A percentile compares a stretch with the other conserved stretches of the same genome.
Evolutionary conservation across 1,139 yeast genomes (phyloP).

Genomic region (Hyphopichia khmerensis): DNA sequence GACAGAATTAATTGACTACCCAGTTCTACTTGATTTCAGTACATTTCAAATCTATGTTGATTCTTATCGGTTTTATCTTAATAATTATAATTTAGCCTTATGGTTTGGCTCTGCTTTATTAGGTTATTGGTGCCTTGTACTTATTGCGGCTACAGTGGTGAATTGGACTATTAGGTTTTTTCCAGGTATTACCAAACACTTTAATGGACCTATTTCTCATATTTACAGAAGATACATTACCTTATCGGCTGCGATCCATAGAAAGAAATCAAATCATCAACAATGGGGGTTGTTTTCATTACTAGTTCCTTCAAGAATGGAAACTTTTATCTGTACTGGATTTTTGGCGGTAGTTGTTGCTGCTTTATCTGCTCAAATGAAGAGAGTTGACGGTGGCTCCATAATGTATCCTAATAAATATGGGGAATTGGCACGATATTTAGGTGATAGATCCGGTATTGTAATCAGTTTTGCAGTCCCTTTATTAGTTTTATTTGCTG

Average conservation of each 20-base stretch:
- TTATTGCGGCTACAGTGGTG: slow-evolving; percentile 37
- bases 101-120: slow-evolving; percentile 49
- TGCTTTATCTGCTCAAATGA: slow-evolving; percentile 6
- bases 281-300: slow-evolving; percentile 17
- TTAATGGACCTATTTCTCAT: slow-evolving; percentile 23
- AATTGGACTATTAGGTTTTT: slow-evolving; percentile 39
- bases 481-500: slow-evolving; percentile 28
- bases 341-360: slow-evolving; percentile 42
- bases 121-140: slow-evolving; percentile 50
- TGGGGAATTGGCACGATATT: slow-evolving; percentile 13
- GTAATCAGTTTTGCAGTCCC: slow-evolving; percentile 23
- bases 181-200: slow-evolving; percentile 22
- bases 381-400: slow-evolving; percentile 13
- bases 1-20: slow-evolving; percentile 6
- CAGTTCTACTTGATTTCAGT: slow-evolving; percentile 10
- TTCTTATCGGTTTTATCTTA: slow-evolving; percentile 3
- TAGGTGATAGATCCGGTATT: slow-evolving; percentile 35
- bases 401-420: slow-evolving; percentile 11
- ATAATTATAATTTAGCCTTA: slow-evolving; percentile 36
- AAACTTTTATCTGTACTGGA: slow-evolving; percentile 41
- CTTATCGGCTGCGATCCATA: slow-evolving; percentile 28
- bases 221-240: slow-evolving; percentile 27
- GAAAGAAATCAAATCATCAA: slow-evolving; percentile 23
- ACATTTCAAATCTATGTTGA: slow-evolving; percentile 5
- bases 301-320: slow-evolving; percentile 58